phyloP scores from a whole-genome alignment of 2,329 filamentous ascomycete species.

The Ceratocystis albifundus region DNA sequence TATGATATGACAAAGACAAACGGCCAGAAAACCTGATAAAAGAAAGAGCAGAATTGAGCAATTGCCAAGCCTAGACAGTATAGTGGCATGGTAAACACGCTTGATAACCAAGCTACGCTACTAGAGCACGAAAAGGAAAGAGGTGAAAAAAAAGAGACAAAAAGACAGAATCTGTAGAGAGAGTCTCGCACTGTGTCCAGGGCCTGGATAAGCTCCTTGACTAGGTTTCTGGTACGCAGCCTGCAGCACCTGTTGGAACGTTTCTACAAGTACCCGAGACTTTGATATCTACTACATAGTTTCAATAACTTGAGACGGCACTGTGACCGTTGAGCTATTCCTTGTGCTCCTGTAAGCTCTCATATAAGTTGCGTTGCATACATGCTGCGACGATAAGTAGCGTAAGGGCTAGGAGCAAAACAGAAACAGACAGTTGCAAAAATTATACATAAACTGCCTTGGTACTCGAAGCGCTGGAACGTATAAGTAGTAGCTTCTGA shows the following conservation, averaged over 20 bases:
- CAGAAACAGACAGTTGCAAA: too few species aligned
- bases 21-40: neutral
- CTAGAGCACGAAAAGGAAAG: neutral
- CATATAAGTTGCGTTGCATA: conserved; percentile 4
- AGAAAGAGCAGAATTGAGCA: neutral
- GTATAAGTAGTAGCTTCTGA: too few species aligned
- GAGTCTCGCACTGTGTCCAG: neutral
- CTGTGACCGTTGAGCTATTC: conserved; percentile 6
- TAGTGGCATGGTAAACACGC: conserved; percentile 6
- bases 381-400: neutral
- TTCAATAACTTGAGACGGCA: neutral
- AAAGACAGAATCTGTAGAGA: neutral
- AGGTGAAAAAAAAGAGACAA: neutral
- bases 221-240: neutral
- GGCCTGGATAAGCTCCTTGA: neutral
- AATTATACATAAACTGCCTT: too few species aligned
- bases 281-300: neutral
- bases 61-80: neutral
- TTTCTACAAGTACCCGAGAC: neutral
- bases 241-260: neutral
- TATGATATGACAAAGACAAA: conserved; percentile 15
- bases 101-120: neutral
- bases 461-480: too few species aligned
- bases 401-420: neutral
- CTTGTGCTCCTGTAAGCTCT: conserved; percentile 10